A percentile compares a stretch with the other conserved stretches of the same genome.
phyloP scores from a whole-genome alignment of 495 filamentous ascomycete genomes.

The Hypoxylon lenormandii region DNA sequence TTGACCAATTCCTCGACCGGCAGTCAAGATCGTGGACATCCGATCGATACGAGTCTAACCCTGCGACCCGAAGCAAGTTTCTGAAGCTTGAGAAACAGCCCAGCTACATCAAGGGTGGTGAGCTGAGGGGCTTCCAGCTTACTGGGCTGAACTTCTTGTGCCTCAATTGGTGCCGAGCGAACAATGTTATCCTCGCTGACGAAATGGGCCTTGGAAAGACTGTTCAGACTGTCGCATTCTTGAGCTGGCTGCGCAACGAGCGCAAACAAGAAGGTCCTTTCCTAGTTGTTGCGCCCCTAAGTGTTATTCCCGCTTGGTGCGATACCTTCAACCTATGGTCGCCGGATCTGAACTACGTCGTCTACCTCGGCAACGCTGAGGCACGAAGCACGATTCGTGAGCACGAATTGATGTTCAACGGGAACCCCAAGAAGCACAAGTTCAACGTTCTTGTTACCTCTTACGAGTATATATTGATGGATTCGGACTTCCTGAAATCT shows the following conservation, averaged over 20 bases:
- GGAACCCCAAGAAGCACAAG: conserved; percentile 83
- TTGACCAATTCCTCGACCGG: conserved; percentile 89
- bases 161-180: conserved; percentile 89
- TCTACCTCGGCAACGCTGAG: conserved; percentile 88
- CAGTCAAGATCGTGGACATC: conserved; percentile 79
- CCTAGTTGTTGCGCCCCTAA: conserved; percentile 92
- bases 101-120: conserved; percentile 82
- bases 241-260: conserved; percentile 97
- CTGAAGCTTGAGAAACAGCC: conserved; percentile 80
- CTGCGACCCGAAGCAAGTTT: conserved; percentile 77
- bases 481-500: conserved; percentile 79
- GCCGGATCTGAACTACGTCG: conserved; percentile 94
- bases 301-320: conserved; percentile 96
- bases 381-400: conserved; percentile 85
- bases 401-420: conserved; percentile 86
- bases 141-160: conserved; percentile 93
- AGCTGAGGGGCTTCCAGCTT: conserved; percentile 92
- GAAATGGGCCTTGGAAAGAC: conserved; percentile 99
- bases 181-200: conserved; percentile 95
- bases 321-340: conserved; percentile 98
- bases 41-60: conserved; percentile 77
- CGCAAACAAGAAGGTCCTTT: conserved; percentile 91
- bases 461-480: conserved; percentile 90
- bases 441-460: conserved; percentile 96
- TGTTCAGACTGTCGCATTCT: conserved; percentile 94